These are phyloP conservation scores for Yamadazyma triangularis DNA, from an alignment of 1,139 yeast species.

Conservation along the genomic window DNA sequence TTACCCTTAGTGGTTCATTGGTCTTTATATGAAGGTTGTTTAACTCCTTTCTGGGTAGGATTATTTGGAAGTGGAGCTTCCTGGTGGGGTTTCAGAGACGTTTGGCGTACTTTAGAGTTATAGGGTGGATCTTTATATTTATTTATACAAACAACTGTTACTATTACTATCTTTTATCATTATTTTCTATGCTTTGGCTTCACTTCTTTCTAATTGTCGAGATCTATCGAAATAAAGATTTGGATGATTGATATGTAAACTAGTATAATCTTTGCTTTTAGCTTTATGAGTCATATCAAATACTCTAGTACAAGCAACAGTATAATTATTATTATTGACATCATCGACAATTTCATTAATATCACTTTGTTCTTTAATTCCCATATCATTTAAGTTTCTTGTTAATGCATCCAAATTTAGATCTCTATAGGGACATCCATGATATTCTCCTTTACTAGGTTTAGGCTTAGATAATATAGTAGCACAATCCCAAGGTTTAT, in stretches of 20 bases:
- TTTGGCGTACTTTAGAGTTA: conserved; percentile 37
- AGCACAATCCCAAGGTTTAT: conserved; percentile 82
- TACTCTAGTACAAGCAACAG: conserved; percentile 85
- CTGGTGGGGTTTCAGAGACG: conserved; percentile 40
- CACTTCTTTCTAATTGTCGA: conserved; percentile 32
- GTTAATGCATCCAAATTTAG: conserved; percentile 58
- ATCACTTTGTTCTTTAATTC: conserved; percentile 60
- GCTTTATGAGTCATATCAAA: conserved; percentile 72
- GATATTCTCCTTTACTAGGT: conserved; percentile 69
- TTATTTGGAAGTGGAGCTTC: conserved; percentile 45
- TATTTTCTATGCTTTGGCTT: conserved; percentile 1
- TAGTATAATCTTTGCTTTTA: conserved; percentile 44
- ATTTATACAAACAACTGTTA: background rate
- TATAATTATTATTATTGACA: conserved; percentile 63
- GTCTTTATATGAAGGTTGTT: conserved; percentile 53
- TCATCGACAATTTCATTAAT: conserved; percentile 62
- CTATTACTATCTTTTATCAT: no score
- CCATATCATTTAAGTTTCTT: conserved; percentile 57
- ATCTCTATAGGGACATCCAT: conserved; percentile 93
- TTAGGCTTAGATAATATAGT: conserved; percentile 69
- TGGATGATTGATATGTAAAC: conserved; percentile 72
- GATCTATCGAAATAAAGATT: conserved; percentile 82
- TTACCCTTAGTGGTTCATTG: conserved; percentile 56
- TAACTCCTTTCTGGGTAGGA: conserved; percentile 50
- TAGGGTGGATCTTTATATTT: no score